Evolutionary conservation across 441 rosid species (phyloP).

Genomic region (Kokia cookei): DNA sequence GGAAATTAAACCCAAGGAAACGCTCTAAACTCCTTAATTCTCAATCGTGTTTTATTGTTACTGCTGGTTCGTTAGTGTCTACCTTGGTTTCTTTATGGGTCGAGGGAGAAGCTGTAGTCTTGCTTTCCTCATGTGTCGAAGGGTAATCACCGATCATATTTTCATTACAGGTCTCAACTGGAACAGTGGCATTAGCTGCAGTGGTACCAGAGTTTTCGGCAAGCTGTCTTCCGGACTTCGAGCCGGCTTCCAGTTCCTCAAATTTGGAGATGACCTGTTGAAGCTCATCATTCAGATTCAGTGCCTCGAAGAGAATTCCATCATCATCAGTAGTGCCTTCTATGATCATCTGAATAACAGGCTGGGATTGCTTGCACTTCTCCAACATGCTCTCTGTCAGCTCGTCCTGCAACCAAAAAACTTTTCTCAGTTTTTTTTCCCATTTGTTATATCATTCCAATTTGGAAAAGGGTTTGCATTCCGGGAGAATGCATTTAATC

Average conservation of each 20-base stretch:
- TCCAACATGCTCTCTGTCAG: slow-evolving; percentile 57
- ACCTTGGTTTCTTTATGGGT: slow-evolving; percentile 8
- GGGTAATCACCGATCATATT: slow-evolving; percentile 7
- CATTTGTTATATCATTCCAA: not conserved
- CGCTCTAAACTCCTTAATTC: not conserved
- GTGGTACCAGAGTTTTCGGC: slow-evolving; percentile 13
- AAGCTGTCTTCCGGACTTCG: slow-evolving; percentile 17
- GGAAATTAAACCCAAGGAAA: not conserved
- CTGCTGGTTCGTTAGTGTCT: slow-evolving; percentile 9
- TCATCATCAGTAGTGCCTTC: slow-evolving; percentile 75
- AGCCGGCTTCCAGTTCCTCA: slow-evolving; percentile 35
- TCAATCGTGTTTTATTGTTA: slow-evolving; percentile 5
- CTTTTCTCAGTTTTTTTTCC: not conserved
- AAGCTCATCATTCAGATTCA: slow-evolving; percentile 71
- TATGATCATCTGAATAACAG: slow-evolving; percentile 61
- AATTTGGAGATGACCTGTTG: slow-evolving; percentile 44
- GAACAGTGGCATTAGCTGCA: not conserved
- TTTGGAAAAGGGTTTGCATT: too few relatives aligned
- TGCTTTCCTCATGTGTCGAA: slow-evolving; percentile 3
- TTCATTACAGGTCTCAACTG: slow-evolving; percentile 2
- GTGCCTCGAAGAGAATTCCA: slow-evolving; percentile 73
- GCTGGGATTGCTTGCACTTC: slow-evolving; percentile 72
- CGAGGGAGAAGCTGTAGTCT: not conserved
- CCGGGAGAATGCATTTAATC: not conserved
- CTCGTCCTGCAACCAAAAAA: slow-evolving; percentile 55